Evolutionary conservation across 257 asterid species (phyloP), one percentile per base, ranked within the genome.

Genomic region (Coffea eugenioides): DNA sequence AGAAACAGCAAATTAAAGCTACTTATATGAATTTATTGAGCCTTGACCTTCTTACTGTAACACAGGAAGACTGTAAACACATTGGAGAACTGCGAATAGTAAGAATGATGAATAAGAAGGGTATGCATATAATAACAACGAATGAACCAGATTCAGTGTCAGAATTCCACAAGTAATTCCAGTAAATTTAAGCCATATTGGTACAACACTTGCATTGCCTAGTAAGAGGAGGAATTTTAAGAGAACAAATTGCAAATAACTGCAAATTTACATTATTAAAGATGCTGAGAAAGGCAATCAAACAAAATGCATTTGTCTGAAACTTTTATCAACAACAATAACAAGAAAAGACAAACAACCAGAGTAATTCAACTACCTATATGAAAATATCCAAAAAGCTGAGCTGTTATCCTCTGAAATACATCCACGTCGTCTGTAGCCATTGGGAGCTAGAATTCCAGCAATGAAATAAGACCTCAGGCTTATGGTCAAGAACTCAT

Each of bases 371-470:
- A 77, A 66, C 62, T 91, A 95, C 99, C 99, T 83, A 96, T 86
- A 69, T 78, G 90, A 84, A 93, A 96, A 88, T 89, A 79, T 67
- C 92, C 96, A 78, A 93, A 91, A 75, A 96, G 94, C 84, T 93
- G 94, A 84, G 83, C 77, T 36, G 97, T 78, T 88, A 94, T 85
- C 91, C 99, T 89, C 86, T 92, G 90, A 87, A 96, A 91, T 82
- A 89, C 95, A 54, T 90, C 92, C 61, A 81, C 93, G 71, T 94
- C 94, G 84, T 92, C 96, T 1, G 97, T 93, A 48, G 97, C 93
- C 91, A 85, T 77, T 31, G 98, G 97, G 75, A 96, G 89, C 99
- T 95, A 84, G 75, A 64, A 88, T 80, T 71, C 71, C 73, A 69
- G 73, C 72, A 80, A 82, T 67, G 49, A 57, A 80, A 73, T 62